Conservation (phyloP, 169 alveolate genomes). For the Eimeria praecox region DNA sequence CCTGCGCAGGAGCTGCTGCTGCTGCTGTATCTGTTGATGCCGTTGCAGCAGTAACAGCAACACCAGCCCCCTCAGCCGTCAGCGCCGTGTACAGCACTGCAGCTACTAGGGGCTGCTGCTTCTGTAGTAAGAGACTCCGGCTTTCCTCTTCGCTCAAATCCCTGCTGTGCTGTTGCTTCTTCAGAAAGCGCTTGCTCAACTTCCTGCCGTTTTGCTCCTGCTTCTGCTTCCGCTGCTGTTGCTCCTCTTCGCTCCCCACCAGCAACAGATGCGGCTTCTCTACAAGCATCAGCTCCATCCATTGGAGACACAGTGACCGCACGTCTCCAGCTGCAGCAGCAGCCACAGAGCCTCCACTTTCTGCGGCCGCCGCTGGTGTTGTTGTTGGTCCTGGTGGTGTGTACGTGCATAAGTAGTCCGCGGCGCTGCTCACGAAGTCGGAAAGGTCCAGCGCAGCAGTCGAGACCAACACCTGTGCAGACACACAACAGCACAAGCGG, state of each 20-base stretch:
- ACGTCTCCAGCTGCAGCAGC: slow-evolving; percentile 52
- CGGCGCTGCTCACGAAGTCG: slow-evolving; percentile 72
- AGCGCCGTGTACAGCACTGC: slow-evolving; percentile 67
- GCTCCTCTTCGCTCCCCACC: slow-evolving; percentile 6
- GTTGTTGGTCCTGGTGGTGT: slow-evolving; percentile 16
- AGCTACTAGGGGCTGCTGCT: slow-evolving; percentile 67
- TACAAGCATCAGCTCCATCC: slow-evolving; percentile 75
- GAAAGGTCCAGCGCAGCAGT: slow-evolving; percentile 72
- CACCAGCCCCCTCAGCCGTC: slow-evolving; percentile 37
- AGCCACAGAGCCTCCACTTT: not conserved
- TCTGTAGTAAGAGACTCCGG: not conserved
- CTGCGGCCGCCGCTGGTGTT: slow-evolving; percentile 6
- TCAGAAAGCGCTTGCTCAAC: not conserved
- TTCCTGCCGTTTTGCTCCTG: not conserved
- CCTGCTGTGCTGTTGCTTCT: slow-evolving; percentile 43
- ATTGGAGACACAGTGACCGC: slow-evolving; percentile 76
- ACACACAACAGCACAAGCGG: not conserved
- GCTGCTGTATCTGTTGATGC: slow-evolving; percentile 13
- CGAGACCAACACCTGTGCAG: slow-evolving; percentile 50
- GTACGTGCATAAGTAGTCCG: slow-evolving; percentile 29
- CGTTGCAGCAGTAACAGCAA: not conserved
- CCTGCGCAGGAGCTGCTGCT: slow-evolving; percentile 33
- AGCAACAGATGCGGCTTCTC: slow-evolving; percentile 48
- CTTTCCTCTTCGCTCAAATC: not conserved
- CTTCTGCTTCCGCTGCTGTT: slow-evolving; percentile 47